Conservation (phyloP, 1,284 basidiomycete genomes). For the Inonotus hispidus region DNA sequence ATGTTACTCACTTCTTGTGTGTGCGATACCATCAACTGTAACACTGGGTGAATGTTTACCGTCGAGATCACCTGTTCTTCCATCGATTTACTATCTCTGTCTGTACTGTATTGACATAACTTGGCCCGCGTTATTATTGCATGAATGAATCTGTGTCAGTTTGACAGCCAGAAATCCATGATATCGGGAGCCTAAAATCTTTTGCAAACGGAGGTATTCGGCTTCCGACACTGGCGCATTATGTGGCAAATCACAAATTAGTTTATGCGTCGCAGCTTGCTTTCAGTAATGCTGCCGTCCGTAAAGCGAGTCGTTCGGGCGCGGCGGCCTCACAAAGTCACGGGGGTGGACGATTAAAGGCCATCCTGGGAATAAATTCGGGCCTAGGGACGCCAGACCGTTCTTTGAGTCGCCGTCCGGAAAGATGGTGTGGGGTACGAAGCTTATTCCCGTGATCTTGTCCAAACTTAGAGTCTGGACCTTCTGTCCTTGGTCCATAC, state of each 20-base stretch:
- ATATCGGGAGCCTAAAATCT: too few species aligned
- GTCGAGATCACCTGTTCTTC: not conserved
- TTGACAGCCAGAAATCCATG: too few species aligned
- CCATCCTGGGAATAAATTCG: not conserved
- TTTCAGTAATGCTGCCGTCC: not conserved
- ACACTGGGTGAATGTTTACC: not conserved
- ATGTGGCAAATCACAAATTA: too few species aligned
- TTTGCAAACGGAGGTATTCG: too few species aligned
- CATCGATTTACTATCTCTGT: not conserved
- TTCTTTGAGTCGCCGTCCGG: not conserved
- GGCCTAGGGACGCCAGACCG: not conserved
- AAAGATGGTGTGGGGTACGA: constrained; percentile 6
- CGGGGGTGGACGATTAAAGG: not conserved
- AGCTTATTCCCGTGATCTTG: constrained; percentile 1
- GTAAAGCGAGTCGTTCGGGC: not conserved
- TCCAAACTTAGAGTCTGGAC: not conserved
- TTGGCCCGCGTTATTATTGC: too few species aligned
- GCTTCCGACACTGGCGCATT: too few species aligned
- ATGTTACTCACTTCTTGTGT: too few species aligned
- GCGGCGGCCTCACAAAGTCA: not conserved
- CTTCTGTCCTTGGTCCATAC: not conserved
- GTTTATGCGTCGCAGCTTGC: not conserved
- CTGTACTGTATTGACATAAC: too few species aligned
- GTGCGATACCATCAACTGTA: not conserved
- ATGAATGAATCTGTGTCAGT: too few species aligned